A percentile compares a stretch with the other conserved stretches of the same genome.
Evolutionary conservation across 257 asterid genomes (phyloP).

Genomic region (Jacaranda mimosifolia): DNA sequence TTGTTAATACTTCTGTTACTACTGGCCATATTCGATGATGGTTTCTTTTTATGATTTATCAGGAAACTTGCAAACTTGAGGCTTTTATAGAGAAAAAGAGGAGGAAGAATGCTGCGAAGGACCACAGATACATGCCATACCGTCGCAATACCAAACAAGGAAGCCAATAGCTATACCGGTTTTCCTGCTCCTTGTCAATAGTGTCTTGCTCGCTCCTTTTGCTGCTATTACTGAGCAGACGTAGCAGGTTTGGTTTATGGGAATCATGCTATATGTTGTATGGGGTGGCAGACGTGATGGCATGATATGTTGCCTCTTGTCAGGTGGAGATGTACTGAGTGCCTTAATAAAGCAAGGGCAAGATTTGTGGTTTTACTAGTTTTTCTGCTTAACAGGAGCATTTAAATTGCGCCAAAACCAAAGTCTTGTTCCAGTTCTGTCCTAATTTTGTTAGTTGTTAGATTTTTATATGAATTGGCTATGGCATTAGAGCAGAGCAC

Average conservation of each 20-base stretch:
- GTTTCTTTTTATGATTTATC: slow-evolving; percentile 29
- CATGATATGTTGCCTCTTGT: background rate
- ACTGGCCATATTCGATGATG: background rate
- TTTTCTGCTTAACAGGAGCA: background rate
- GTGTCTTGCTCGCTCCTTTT: background rate
- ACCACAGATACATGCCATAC: slow-evolving; percentile 87
- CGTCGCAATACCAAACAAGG: slow-evolving; percentile 62
- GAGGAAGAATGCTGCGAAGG: slow-evolving; percentile 87
- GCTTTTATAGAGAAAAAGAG: slow-evolving; percentile 84
- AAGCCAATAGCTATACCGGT: slow-evolving; percentile 29
- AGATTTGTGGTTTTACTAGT: background rate
- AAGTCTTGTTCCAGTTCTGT: background rate
- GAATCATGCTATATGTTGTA: background rate
- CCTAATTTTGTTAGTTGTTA: background rate
- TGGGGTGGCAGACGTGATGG: background rate
- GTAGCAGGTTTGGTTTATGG: background rate
- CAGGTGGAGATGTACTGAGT: background rate
- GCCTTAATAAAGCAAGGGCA: background rate
- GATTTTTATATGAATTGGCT: background rate
- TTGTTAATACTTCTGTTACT: background rate
- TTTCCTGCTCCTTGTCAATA: slow-evolving; percentile 4
- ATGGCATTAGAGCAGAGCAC: background rate
- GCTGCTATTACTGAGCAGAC: background rate
- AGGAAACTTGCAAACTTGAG: slow-evolving; percentile 87
- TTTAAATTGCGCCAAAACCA: too few species aligned